Base-by-base conservation (phyloP, 208 protist species). In the Sergeia podlipaevii region DNA sequence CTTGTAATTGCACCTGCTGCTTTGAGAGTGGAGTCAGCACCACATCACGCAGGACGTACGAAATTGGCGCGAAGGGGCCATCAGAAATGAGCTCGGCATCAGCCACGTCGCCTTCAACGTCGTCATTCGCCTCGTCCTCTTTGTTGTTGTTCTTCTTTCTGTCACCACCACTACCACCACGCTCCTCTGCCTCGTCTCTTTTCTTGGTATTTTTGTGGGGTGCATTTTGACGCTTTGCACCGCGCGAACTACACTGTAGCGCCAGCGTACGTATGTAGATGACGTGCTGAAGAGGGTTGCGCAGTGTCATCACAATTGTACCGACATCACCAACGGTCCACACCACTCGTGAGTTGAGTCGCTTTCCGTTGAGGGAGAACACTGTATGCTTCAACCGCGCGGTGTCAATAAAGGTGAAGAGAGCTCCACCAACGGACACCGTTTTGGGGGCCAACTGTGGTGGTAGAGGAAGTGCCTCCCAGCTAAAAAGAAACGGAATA, bases 401-500 rank as follows among this genome's bases (percentile, higher is more conserved):
- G 2, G 70, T 89, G 67, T 95, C 85, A 59, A 95, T 95, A 58
- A 90, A 95, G 41, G 89, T 95, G 61, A 95, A 95, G 41, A 90
- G 49, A 10, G 89, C 70, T 4, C 89, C 89, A 32, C 85, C 74
- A 17, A 95, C 62, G 0, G 85, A 63, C 24, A 93, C 70, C 32
- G 82, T 93, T 60, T 88, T 84, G 17, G 89, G 89, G 5, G 77
- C 73, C 10, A 95, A 62, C 50, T 91, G 80, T 7, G 80, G 46
- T 23, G 89, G 83, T 7, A 95, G 73, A 24, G 85, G 55, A 8
- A 91, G 59, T 15, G 77, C 77, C 47, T 95, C 75, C 74, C 82
- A 91, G 39, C 39, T 65, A 4, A 78, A 44, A 18, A 95, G 57
- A 29, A 95, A 78, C 5, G 85, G 80, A 24, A 62, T 17, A n/a